Conservation (phyloP, 768 basidiomycete genomes). For the Xerocomus brunneocitrinus region DNA sequence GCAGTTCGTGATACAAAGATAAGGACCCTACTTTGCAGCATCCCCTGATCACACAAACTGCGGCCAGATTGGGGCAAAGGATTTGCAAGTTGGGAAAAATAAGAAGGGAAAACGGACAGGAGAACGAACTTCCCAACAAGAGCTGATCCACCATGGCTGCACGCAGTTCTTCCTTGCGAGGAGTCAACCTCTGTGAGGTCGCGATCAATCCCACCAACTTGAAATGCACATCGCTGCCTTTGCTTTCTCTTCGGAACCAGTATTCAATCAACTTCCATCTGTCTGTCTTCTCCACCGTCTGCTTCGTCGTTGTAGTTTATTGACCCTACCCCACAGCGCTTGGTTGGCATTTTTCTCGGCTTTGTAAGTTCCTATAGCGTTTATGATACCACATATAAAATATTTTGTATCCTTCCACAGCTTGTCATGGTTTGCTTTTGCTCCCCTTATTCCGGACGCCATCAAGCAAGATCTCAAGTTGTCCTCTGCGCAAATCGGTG, state of each 20-base stretch:
- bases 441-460: conserved; percentile 54
- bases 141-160: conserved; percentile 3
- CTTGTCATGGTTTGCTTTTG: conserved; percentile 54
- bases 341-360: conserved; percentile 50
- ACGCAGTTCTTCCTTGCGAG: background rate
- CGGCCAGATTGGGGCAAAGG: background rate
- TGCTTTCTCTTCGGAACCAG: conserved; percentile 44
- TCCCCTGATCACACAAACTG: no score
- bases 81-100: background rate
- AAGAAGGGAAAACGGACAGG: background rate
- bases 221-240: conserved; percentile 49
- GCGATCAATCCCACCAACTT: conserved; percentile 46
- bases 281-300: conserved; percentile 15
- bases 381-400: background rate
- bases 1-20: background rate
- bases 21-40: no score
- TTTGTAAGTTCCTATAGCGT: conserved; percentile 26
- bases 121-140: background rate
- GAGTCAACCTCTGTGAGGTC: conserved; percentile 7
- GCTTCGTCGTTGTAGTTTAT: background rate
- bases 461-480: conserved; percentile 51
- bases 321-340: conserved; percentile 18
- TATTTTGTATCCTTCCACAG: conserved; percentile 10
- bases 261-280: conserved; percentile 52
- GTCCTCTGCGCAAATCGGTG: conserved; percentile 41